phyloP scores from a whole-genome alignment of 176 grass and related monocot species.

The Triticum dicoccoides region DNA sequence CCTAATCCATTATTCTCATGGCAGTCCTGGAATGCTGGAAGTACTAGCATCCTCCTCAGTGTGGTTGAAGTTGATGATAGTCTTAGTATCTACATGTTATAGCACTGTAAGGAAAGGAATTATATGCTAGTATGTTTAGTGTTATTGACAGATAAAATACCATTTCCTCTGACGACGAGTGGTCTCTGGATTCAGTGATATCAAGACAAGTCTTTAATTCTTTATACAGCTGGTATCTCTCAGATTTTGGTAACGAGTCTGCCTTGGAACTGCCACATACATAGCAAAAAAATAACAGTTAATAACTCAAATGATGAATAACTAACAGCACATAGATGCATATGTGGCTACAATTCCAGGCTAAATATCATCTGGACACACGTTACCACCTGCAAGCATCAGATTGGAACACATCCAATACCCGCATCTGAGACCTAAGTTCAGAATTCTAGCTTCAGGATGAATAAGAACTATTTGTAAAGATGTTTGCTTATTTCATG shows the following conservation, averaged over 20 bases:
- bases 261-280: slow-evolving; percentile 48
- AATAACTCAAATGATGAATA: slow-evolving; percentile 5
- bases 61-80: slow-evolving; percentile 52
- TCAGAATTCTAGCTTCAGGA: slow-evolving; percentile 13
- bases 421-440: not conserved
- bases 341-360: slow-evolving; percentile 23
- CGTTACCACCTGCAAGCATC: not conserved
- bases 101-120: slow-evolving; percentile 35
- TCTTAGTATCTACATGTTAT: slow-evolving; percentile 56
- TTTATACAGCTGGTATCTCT: slow-evolving; percentile 67
- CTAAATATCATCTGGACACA: slow-evolving; percentile 7
- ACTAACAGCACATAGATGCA: not conserved
- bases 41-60: slow-evolving; percentile 63
- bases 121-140: slow-evolving; percentile 19
- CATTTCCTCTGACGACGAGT: slow-evolving; percentile 74
- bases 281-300: not conserved
- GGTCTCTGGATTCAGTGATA: slow-evolving; percentile 59
- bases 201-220: slow-evolving; percentile 74
- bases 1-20: slow-evolving; percentile 60
- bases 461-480: not conserved
- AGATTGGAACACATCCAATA: not conserved
- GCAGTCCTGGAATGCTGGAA: slow-evolving; percentile 67
- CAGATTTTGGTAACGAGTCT: slow-evolving; percentile 59
- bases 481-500: slow-evolving; percentile 5
- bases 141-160: slow-evolving; percentile 46